These are phyloP conservation scores for Phytomonas sp. DNA, from an alignment of 208 protist genomes.

Conservation along the genomic window DNA sequence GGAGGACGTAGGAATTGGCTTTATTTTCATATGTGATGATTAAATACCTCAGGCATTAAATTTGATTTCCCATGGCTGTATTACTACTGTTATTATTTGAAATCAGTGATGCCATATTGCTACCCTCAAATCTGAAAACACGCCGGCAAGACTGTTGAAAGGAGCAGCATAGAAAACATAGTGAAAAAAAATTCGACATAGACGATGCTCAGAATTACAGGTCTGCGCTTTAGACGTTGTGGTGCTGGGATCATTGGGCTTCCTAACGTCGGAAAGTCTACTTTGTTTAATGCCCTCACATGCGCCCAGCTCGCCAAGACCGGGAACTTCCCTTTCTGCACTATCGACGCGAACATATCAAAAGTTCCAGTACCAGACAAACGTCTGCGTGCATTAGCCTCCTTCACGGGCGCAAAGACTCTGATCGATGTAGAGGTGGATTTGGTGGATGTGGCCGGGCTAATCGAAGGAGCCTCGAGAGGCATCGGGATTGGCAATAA, in stretches of 20 bases:
- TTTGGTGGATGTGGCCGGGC: slow-evolving; percentile 83
- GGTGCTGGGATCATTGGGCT: slow-evolving; percentile 85
- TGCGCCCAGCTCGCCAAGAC: slow-evolving; percentile 82
- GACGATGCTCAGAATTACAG: background rate
- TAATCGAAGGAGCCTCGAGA: slow-evolving; percentile 80
- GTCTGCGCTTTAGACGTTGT: slow-evolving; percentile 23
- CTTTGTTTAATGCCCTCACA: slow-evolving; percentile 91
- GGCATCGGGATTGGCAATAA: slow-evolving; percentile 84
- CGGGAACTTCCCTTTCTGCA: slow-evolving; percentile 92
- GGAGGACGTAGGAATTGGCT: background rate
- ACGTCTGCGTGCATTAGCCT: slow-evolving; percentile 60
- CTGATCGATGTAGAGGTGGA: slow-evolving; percentile 78
- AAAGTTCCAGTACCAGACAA: slow-evolving; percentile 69
- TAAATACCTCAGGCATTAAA: background rate
- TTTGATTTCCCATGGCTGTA: slow-evolving; percentile 9
- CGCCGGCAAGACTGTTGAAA: background rate
- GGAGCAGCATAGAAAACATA: background rate
- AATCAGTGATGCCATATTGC: background rate
- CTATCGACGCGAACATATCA: slow-evolving; percentile 86
- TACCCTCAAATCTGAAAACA: background rate
- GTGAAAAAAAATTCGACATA: background rate
- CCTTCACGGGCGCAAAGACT: slow-evolving; percentile 49
- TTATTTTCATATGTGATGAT: slow-evolving; percentile 3
- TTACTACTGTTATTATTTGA: slow-evolving; percentile 5
- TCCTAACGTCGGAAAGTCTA: slow-evolving; percentile 90